Conservation (phyloP, 805 yeast genomes). For the Clavispora santaluciae region DNA sequence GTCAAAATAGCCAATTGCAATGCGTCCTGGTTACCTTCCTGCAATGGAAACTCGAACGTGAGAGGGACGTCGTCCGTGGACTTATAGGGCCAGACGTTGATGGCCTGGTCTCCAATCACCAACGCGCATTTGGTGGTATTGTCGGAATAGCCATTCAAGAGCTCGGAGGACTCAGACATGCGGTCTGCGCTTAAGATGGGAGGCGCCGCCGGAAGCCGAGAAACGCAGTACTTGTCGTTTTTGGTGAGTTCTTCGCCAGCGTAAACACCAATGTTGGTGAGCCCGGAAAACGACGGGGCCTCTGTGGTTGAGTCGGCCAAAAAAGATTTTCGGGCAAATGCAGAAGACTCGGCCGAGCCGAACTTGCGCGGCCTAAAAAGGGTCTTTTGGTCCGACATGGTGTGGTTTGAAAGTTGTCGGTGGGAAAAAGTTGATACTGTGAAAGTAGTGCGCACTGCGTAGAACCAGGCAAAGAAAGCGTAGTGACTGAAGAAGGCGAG, state of each 20-base stretch:
- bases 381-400: conserved; percentile 1
- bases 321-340: conserved; percentile 4
- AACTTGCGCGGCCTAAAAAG: conserved; percentile 12
- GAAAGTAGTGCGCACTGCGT: conserved; percentile 1
- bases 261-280: not conserved
- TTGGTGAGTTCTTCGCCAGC: conserved; percentile 46
- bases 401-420: not conserved
- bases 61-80: conserved; percentile 58
- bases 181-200: conserved; percentile 19
- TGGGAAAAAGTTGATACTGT: not conserved
- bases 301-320: conserved; percentile 13
- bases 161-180: conserved; percentile 21
- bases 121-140: conserved; percentile 45
- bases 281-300: conserved; percentile 1
- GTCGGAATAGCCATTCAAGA: conserved; percentile 43
- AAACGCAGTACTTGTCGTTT: conserved; percentile 53
- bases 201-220: conserved; percentile 55
- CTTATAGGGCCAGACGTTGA: conserved; percentile 65
- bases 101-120: conserved; percentile 43
- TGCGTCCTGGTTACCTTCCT: conserved; percentile 9
- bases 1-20: conserved; percentile 55
- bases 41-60: conserved; percentile 49
- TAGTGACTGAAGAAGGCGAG: too few relatives aligned
- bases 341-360: conserved; percentile 2
- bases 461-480: not conserved